Evolutionary conservation across 108 stramenopile genomes (phyloP).

Genomic region (Fragilaria crotonensis): DNA sequence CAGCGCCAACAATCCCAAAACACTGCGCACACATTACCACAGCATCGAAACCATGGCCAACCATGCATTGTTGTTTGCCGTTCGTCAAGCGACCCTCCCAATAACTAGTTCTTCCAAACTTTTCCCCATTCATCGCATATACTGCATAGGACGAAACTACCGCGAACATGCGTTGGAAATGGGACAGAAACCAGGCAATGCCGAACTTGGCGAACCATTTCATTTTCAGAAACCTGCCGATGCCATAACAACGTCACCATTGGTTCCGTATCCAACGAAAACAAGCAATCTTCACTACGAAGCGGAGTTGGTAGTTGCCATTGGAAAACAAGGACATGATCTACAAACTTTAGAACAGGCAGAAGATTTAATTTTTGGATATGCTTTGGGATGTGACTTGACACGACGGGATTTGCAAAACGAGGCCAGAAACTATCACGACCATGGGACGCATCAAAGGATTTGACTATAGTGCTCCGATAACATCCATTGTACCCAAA

Average conservation of each 20-base stretch:
- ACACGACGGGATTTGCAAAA: constrained; percentile 86
- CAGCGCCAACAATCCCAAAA: too few species aligned
- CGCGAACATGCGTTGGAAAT: constrained; percentile 84
- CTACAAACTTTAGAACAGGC: constrained; percentile 25
- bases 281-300: constrained; percentile 84
- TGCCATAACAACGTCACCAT: constrained; percentile 13
- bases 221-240: constrained; percentile 91
- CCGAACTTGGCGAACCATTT: constrained; percentile 37
- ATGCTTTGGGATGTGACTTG: constrained; percentile 83
- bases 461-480: constrained; percentile 74
- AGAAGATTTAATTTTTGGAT: constrained; percentile 63
- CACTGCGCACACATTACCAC: too few species aligned
- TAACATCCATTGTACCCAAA: constrained; percentile 15
- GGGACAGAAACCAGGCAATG: constrained; percentile 43
- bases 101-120: not conserved
- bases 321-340: constrained; percentile 26
- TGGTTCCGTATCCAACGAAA: constrained; percentile 62
- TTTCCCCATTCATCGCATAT: constrained; percentile 68
- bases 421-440: constrained; percentile 58
- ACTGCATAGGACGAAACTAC: constrained; percentile 81
- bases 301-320: constrained; percentile 85
- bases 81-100: not conserved
- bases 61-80: too few species aligned
- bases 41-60: too few species aligned
- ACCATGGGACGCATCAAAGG: constrained; percentile 89